Conservation (phyloP, 495 filamentous ascomycete genomes). For the Pseudevernia furfuracea region DNA sequence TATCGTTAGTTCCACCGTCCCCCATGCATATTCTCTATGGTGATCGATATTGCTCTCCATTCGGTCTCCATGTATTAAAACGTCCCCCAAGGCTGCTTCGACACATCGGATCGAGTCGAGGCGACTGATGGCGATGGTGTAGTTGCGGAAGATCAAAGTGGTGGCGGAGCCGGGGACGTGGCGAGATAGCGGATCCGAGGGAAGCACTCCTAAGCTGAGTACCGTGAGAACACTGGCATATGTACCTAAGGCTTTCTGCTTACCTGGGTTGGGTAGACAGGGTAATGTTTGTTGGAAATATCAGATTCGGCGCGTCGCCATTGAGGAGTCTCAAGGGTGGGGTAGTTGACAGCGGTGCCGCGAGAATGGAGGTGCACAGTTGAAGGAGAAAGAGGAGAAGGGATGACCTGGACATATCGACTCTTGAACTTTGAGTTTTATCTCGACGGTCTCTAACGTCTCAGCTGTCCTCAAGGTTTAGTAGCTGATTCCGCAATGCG, state of each 20-base stretch:
- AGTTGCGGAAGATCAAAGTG: not conserved
- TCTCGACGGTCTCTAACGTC: not conserved
- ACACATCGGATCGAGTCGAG: not conserved
- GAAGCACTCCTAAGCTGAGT: not conserved
- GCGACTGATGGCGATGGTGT: not conserved
- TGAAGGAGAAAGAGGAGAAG: not conserved
- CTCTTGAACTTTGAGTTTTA: not conserved
- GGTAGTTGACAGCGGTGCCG: not conserved
- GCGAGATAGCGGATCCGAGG: not conserved
- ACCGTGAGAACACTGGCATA: not conserved
- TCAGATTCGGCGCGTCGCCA: not conserved
- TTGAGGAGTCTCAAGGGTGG: not conserved
- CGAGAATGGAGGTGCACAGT: not conserved
- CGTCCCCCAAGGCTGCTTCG: not conserved
- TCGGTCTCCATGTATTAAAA: not conserved
- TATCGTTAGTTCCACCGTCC: not conserved
- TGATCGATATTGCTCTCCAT: rapidly evolving
- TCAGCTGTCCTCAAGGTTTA: not conserved
- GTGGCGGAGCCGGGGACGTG: not conserved
- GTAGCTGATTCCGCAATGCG: not conserved
- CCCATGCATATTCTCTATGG: not conserved
- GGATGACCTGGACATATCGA: not conserved
- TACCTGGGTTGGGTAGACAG: not conserved
- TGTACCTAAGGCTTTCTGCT: not conserved
- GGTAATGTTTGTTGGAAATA: not conserved